A percentile compares a stretch with the other conserved stretches of the same genome.
phyloP scores from a whole-genome alignment of 2,329 filamentous ascomycete genomes.

The Akanthomyces lecanii region DNA sequence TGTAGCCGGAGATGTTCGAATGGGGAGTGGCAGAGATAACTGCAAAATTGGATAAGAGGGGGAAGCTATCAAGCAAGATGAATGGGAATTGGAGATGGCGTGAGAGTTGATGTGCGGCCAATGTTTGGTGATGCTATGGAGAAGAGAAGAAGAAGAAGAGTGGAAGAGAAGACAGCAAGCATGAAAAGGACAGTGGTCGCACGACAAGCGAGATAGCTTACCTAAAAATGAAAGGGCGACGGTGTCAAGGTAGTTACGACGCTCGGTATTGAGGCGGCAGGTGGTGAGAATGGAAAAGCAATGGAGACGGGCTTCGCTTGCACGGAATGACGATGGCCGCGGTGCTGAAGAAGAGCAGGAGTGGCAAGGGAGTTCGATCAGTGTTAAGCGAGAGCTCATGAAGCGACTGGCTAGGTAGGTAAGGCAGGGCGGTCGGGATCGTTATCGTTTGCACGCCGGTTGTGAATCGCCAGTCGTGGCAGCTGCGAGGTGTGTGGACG shows the following conservation, averaged over 20 bases:
- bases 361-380: background rate
- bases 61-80: slow-evolving; percentile 58
- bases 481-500: slow-evolving; percentile 11
- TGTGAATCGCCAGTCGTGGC: slow-evolving; percentile 13
- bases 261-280: slow-evolving; percentile 19
- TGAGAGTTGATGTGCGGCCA: slow-evolving; percentile 40
- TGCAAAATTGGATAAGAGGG: slow-evolving; percentile 37
- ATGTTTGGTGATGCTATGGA: slow-evolving; percentile 44
- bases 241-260: slow-evolving; percentile 15
- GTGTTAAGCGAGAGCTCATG: background rate
- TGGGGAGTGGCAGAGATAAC: slow-evolving; percentile 4
- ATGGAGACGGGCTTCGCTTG: slow-evolving; percentile 9
- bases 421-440: background rate
- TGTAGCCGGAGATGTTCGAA: background rate
- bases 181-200: slow-evolving; percentile 11
- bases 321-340: background rate
- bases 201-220: slow-evolving; percentile 15
- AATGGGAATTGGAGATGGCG: slow-evolving; percentile 31
- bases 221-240: slow-evolving; percentile 20
- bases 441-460: slow-evolving; percentile 14
- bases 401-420: background rate
- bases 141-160: slow-evolving; percentile 29
- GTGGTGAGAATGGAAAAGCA: slow-evolving; percentile 21
- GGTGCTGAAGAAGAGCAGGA: slow-evolving; percentile 5
- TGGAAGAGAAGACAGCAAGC: background rate